These are phyloP conservation scores for Amanita pseudoporphyria DNA, from an alignment of 768 basidiomycete species.

Conservation along the genomic window DNA sequence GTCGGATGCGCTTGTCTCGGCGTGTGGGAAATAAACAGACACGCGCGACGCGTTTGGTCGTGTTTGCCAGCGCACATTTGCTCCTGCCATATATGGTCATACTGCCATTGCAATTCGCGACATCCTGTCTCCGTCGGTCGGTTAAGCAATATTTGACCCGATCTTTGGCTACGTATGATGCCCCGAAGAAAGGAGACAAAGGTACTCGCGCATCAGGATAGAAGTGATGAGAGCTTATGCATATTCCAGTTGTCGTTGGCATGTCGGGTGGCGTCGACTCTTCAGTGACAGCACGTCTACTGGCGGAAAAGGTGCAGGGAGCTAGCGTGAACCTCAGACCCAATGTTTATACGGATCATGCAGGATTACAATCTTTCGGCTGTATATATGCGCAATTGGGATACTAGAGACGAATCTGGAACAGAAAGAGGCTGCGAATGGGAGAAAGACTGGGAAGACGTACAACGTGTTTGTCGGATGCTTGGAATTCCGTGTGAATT, in stretches of 20 bases:
- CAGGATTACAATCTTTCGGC: slow-evolving; percentile 80
- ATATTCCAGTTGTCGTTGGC: slow-evolving; percentile 63
- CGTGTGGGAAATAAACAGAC: slow-evolving; percentile 7
- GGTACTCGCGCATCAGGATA: background rate
- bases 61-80: background rate
- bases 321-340: background rate
- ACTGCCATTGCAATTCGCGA: background rate
- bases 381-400: slow-evolving; percentile 97
- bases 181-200: slow-evolving; percentile 11
- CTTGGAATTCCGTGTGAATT: slow-evolving; percentile 67
- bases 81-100: slow-evolving; percentile 4
- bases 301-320: slow-evolving; percentile 51
- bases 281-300: slow-evolving; percentile 72
- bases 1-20: background rate
- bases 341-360: background rate
- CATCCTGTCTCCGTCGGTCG: background rate
- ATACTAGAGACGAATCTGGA: slow-evolving; percentile 72
- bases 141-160: background rate
- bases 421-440: slow-evolving; percentile 86
- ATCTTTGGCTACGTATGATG: background rate
- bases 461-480: slow-evolving; percentile 65
- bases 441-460: slow-evolving; percentile 94
- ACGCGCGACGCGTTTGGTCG: slow-evolving; percentile 7
- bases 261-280: slow-evolving; percentile 98
- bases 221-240: background rate